phyloP scores from a whole-genome alignment of 2,329 filamentous ascomycete species.

The Penicillium brevicompactum region DNA sequence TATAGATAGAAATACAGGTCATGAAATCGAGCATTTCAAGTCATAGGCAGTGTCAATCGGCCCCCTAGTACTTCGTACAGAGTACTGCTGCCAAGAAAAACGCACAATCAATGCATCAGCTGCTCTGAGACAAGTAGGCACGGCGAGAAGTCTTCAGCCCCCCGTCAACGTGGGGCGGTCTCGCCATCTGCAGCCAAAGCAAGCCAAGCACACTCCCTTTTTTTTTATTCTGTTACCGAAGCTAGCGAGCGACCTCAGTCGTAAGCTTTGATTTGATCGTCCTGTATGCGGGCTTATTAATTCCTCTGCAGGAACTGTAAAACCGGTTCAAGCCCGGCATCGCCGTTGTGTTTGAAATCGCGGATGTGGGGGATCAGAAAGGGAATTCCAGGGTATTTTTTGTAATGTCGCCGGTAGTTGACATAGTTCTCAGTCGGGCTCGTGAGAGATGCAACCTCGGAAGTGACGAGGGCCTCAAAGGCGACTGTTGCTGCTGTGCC shows the following conservation, averaged over 20 bases:
- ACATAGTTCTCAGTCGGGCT: slow-evolving; percentile 37
- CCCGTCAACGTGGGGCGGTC: neutral
- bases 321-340: slow-evolving; percentile 29
- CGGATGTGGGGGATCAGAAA: slow-evolving; percentile 42
- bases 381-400: slow-evolving; percentile 37
- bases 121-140: slow-evolving; percentile 4
- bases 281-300: neutral
- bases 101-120: slow-evolving; percentile 1
- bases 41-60: slow-evolving; percentile 3
- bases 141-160: slow-evolving; percentile 2
- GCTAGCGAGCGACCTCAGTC: neutral
- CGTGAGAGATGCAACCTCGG: slow-evolving; percentile 28
- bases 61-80: neutral
- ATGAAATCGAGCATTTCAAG: slow-evolving; percentile 7
- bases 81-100: slow-evolving; percentile 2
- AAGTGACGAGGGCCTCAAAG: slow-evolving; percentile 26
- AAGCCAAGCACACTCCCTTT: slow-evolving; percentile 11
- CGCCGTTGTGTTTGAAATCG: slow-evolving; percentile 34
- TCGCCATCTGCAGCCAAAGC: slow-evolving; percentile 17
- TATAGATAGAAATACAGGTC: slow-evolving; percentile 20
- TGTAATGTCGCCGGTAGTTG: slow-evolving; percentile 38
- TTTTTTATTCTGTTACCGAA: slow-evolving; percentile 5
- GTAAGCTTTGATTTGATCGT: neutral
- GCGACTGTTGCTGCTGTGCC: slow-evolving; percentile 20
- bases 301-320: slow-evolving; percentile 25